A percentile compares a stretch with the other conserved stretches of the same genome.
Conservation (phyloP, 2,329 filamentous ascomycete species). For the Zalaria obscura region DNA sequence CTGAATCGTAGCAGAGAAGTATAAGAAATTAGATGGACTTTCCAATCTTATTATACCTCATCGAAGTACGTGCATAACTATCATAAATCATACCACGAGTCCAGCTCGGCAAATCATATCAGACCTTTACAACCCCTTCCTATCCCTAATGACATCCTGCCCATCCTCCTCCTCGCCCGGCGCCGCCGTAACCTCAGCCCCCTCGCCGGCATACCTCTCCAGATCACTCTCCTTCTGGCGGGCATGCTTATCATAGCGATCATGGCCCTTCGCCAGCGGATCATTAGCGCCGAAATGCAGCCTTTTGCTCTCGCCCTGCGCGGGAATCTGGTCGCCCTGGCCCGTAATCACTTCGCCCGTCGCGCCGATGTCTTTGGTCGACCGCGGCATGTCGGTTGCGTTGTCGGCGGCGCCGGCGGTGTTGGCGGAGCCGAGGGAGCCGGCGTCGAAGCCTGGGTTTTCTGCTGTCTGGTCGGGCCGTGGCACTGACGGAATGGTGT, state of each 20-base stretch:
- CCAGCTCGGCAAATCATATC: neutral
- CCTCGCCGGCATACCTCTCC: conserved; percentile 23
- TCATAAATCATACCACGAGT: no score
- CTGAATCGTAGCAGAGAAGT: no score
- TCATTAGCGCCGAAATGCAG: conserved; percentile 18
- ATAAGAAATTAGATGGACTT: no score
- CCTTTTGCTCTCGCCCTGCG: conserved; percentile 24
- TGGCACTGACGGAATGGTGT: conserved; percentile 33
- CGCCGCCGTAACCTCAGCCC: conserved; percentile 17
- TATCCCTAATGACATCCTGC: neutral
- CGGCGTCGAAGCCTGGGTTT: conserved; percentile 18
- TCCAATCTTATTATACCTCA: no score
- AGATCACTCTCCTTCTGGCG: conserved; percentile 21
- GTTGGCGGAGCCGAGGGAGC: conserved; percentile 20
- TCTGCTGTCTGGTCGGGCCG: conserved; percentile 30
- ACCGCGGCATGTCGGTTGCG: conserved; percentile 29
- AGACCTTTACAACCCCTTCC: neutral
- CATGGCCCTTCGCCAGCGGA: conserved; percentile 22
- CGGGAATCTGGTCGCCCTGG: conserved; percentile 18
- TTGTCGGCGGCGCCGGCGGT: conserved; percentile 33
- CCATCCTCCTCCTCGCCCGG: conserved; percentile 17
- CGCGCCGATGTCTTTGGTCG: conserved; percentile 15
- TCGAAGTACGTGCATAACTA: no score
- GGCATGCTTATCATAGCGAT: conserved; percentile 25
- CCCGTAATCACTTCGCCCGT: conserved; percentile 22